These are phyloP conservation scores for Talaromyces ruber DNA, from an alignment of 495 filamentous ascomycete genomes.

Conservation along the genomic window DNA sequence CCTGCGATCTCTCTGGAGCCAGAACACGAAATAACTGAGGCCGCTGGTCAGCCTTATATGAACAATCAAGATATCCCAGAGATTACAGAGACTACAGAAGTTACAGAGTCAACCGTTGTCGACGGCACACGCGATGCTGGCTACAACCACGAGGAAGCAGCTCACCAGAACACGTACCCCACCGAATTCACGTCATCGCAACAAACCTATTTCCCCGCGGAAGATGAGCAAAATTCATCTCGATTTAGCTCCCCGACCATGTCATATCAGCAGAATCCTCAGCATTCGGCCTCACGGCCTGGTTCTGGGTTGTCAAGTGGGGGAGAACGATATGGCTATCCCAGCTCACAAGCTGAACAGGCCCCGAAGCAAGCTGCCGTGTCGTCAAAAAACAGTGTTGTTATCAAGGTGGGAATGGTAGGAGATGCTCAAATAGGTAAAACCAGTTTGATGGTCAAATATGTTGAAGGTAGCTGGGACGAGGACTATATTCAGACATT, in stretches of 20 bases:
- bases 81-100: constrained; percentile 23
- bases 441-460: constrained; percentile 98
- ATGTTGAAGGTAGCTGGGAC: constrained; percentile 98
- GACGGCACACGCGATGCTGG: constrained; percentile 22
- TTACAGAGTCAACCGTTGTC: constrained; percentile 21
- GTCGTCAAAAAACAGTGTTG: constrained; percentile 70
- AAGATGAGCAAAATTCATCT: constrained; percentile 31
- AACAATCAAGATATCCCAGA: constrained; percentile 19
- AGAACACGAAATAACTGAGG: neutral
- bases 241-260: constrained; percentile 31
- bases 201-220: constrained; percentile 29
- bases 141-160: constrained; percentile 36
- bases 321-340: constrained; percentile 29
- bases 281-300: constrained; percentile 37
- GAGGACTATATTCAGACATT: constrained; percentile 99
- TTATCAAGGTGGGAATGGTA: constrained; percentile 99
- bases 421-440: constrained; percentile 99
- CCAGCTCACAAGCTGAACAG: constrained; percentile 36
- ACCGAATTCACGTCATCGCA: constrained; percentile 34
- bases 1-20: neutral
- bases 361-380: constrained; percentile 31
- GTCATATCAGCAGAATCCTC: constrained; percentile 31
- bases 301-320: constrained; percentile 42
- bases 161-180: constrained; percentile 35
- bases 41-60: neutral